Conservation (phyloP, 177 flowering plant genomes). For the Telopea speciosissima region DNA sequence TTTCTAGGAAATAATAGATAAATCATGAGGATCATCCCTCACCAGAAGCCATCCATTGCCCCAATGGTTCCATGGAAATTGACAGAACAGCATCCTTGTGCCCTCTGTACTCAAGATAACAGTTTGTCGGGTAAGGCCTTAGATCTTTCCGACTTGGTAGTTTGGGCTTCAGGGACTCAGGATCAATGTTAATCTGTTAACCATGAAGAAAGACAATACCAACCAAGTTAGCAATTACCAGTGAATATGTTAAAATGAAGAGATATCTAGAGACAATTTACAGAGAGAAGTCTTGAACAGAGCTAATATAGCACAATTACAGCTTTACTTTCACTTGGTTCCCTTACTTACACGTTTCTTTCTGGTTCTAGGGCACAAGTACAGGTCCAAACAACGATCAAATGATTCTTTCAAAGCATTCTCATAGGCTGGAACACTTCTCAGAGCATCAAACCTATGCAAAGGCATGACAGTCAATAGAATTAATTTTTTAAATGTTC, state of each 20-base stretch:
- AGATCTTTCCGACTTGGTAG: constrained; percentile 86
- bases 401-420: constrained; percentile 67
- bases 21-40: constrained; percentile 3
- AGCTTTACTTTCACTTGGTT: neutral
- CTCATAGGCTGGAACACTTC: constrained; percentile 84
- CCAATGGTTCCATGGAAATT: constrained; percentile 62
- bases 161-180: constrained; percentile 89
- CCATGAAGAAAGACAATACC: neutral
- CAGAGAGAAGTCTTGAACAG: neutral
- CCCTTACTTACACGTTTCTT: constrained; percentile 75
- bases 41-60: constrained; percentile 98
- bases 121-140: constrained; percentile 76
- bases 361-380: constrained; percentile 80
- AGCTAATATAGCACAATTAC: neutral
- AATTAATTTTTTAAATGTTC: neutral
- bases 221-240: neutral
- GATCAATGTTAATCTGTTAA: constrained; percentile 84
- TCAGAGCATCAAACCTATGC: constrained; percentile 56
- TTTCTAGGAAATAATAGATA: neutral
- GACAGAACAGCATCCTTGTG: constrained; percentile 75
- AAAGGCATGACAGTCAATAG: constrained; percentile 8
- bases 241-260: neutral
- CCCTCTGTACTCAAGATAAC: constrained; percentile 91
- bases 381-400: constrained; percentile 90
- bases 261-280: neutral